Conservation (phyloP, 805 yeast genomes). For the Saccharomycodes ludwigii region DNA sequence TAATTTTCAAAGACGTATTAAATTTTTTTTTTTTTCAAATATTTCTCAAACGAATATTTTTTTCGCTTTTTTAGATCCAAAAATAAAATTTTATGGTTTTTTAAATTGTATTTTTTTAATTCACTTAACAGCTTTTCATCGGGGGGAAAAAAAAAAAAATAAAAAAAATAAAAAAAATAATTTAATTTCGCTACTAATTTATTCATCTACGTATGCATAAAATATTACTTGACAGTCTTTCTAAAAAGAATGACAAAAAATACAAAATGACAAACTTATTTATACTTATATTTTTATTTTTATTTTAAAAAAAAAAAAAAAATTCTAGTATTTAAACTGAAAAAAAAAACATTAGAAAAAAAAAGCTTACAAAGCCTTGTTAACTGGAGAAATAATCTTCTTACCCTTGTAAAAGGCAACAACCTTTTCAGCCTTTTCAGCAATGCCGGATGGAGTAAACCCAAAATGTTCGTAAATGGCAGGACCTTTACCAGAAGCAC, state of each 20-base stretch:
- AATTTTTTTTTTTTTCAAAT: too few species aligned
- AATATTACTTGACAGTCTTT: too few species aligned
- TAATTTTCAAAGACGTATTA: too few species aligned
- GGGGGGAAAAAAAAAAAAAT: too few species aligned
- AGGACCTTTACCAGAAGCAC: slow-evolving; percentile 86
- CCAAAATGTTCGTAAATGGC: slow-evolving; percentile 77
- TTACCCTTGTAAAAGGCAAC: slow-evolving; percentile 74
- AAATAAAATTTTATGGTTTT: too few species aligned
- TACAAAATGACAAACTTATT: neutral
- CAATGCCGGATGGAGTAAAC: slow-evolving; percentile 89
- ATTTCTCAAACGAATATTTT: too few species aligned
- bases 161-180: too few species aligned
- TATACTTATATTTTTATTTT: neutral
- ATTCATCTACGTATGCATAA: too few species aligned
- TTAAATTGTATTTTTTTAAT: too few species aligned
- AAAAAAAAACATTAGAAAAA: slow-evolving; percentile 2
- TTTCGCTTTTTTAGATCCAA: too few species aligned
- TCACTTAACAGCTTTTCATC: too few species aligned
- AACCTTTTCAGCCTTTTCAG: slow-evolving; percentile 71
- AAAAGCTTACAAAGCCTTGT: slow-evolving; percentile 54
- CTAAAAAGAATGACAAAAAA: neutral
- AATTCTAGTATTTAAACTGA: slow-evolving; percentile 1
- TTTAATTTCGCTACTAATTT: too few species aligned
- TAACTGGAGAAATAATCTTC: slow-evolving; percentile 61
- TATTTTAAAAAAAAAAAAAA: slow-evolving; percentile 1